Percentiles rank a stretch among this genome's conserved stretches.
These are phyloP conservation scores for Pyricularia pennisetigena DNA, from an alignment of 2,329 filamentous ascomycete genomes.

Conservation along the genomic window DNA sequence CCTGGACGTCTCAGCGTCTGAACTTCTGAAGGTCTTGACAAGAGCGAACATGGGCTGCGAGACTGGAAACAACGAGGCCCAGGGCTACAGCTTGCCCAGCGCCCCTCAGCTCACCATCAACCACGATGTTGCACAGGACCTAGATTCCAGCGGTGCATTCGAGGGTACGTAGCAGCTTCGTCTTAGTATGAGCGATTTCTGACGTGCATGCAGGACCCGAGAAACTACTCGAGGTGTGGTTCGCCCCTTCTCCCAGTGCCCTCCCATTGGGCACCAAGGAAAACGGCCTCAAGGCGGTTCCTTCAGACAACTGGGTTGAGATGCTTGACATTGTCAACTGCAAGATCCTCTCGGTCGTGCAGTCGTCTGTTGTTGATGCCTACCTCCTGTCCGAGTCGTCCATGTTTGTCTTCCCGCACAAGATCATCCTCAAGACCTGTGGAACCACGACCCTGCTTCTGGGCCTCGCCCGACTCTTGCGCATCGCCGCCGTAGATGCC, in stretches of 20 bases:
- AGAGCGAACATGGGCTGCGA: not conserved
- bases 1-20: conserved; percentile 4
- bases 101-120: conserved; percentile 94
- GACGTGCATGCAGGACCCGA: conserved; percentile 57
- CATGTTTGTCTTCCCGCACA: conserved; percentile 99
- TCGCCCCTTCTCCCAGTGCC: conserved; percentile 66
- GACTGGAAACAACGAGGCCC: not conserved
- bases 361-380: conserved; percentile 89
- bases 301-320: conserved; percentile 78
- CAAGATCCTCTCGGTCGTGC: conserved; percentile 90
- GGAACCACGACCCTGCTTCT: conserved; percentile 90
- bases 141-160: conserved; percentile 93
- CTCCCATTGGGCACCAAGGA: conserved; percentile 62
- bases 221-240: conserved; percentile 98
- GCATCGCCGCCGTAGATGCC: conserved; percentile 78
- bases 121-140: conserved; percentile 81
- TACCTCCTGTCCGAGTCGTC: conserved; percentile 97
- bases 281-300: conserved; percentile 76
- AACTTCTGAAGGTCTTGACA: not conserved
- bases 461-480: conserved; percentile 80
- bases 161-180: conserved; percentile 50
- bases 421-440: conserved; percentile 96
- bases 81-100: conserved; percentile 50
- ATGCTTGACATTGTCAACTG: conserved; percentile 99
- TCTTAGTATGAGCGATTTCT: not conserved